phyloP scores from a whole-genome alignment of 257 asterid species.

The Gardenia jasminoides region DNA sequence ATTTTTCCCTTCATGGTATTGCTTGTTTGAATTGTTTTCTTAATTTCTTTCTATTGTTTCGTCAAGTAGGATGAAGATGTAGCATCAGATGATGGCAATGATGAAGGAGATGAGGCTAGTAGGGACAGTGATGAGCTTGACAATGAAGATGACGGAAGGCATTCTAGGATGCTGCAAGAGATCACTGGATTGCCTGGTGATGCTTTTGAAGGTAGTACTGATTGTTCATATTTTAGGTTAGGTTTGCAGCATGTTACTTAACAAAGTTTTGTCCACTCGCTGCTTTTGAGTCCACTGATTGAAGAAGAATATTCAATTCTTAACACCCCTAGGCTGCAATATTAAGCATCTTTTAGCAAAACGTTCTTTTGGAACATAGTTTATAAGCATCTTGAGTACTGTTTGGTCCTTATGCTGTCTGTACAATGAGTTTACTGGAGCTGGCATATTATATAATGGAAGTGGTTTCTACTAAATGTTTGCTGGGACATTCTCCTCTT shows the following conservation, averaged over 20 bases:
- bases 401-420: neutral
- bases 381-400: neutral
- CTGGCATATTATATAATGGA: neutral
- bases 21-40: neutral
- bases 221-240: neutral
- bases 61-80: constrained; percentile 67
- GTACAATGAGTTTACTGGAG: neutral
- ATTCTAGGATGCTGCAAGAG: constrained; percentile 67
- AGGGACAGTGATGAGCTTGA: constrained; percentile 31
- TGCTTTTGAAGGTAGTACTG: constrained; percentile 62
- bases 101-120: constrained; percentile 27
- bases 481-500: neutral
- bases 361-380: neutral
- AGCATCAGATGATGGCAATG: constrained; percentile 64
- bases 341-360: neutral
- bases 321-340: neutral
- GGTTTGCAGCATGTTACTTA: neutral
- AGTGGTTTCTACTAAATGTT: neutral
- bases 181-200: constrained; percentile 80
- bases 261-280: neutral
- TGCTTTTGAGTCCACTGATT: neutral
- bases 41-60: neutral
- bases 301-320: neutral
- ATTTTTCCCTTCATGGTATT: neutral
- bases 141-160: constrained; percentile 53